Base-by-base conservation (phyloP, 2,329 filamentous ascomycete species). In the Coniella vitis region DNA sequence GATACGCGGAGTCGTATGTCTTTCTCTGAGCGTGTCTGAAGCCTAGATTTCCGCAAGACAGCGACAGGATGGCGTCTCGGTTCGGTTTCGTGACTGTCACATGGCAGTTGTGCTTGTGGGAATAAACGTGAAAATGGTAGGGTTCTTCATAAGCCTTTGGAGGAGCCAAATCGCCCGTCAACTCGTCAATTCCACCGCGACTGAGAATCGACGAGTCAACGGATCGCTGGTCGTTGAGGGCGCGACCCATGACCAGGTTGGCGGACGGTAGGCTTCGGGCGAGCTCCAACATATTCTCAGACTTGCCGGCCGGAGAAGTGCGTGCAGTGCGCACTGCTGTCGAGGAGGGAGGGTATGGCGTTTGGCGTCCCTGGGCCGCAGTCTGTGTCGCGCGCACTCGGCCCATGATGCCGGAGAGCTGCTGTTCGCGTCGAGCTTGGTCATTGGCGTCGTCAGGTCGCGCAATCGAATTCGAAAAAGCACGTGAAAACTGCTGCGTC, bases 41-140 rank as follows among this genome's bases (percentile, higher is more conserved):
- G n/a, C 91, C 91, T 52, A 98, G 81, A 61, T 95, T 90, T 42
- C 93, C 93, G 51, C 84, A 79, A 2, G 86, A 87, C 58, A 95
- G 68, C 12, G 84, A 89, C 55, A 98, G 74, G 56, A 97, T 78
- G 22, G 88, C 79, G 55, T 88, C 79, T 41, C 85, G 78, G 64
- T 89, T 83, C 22, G 93, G 90, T 61, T 84, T 83, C 19, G 90
- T 88, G 57, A 96, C 79, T 1, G 90, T 96, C 60, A 98, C 79
- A 68, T 97, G 89, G 17, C 88, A 93, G 72, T 98, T 98, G 78
- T 96, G 93, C 71, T 89, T 94, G 65, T 87, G 84, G 22, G 86
- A 72, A 69, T 82, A 91, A 65, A 98, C 75, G 71, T 95, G 88
- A 55, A 98, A 77, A 65, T 95, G 89, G 71, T 89, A 89, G 2